Conservation (phyloP, 148 eudicot genomes). For the Rhododendron mucronatum region DNA sequence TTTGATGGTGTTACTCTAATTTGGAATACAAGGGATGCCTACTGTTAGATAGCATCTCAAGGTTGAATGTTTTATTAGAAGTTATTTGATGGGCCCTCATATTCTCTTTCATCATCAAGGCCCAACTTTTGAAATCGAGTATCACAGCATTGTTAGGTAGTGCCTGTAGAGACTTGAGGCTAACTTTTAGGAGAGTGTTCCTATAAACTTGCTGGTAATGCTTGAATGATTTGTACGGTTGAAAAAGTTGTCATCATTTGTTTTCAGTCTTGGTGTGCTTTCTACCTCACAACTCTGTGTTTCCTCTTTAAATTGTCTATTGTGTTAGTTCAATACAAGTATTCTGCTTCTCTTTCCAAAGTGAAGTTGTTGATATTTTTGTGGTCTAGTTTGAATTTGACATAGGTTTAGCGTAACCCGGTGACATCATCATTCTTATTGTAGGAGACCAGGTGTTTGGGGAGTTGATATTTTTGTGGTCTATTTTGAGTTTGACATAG, state of each 20-base stretch:
- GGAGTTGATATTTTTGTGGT: not conserved
- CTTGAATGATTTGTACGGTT: not conserved
- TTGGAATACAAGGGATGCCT: not conserved
- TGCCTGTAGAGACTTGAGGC: not conserved
- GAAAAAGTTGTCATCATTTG: not conserved
- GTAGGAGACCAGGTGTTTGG: not conserved
- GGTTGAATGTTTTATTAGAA: not conserved
- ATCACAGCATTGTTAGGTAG: not conserved
- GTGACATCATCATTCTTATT: not conserved
- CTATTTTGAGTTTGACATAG: not conserved
- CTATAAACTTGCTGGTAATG: not conserved
- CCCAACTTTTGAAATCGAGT: not conserved
- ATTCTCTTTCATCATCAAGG: not conserved
- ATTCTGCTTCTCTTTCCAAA: not conserved
- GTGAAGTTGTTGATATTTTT: not conserved
- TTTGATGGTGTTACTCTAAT: constrained; percentile 8
- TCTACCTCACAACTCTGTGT: not conserved
- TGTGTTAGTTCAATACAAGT: not conserved
- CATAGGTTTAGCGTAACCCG: not conserved
- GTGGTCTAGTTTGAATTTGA: not conserved
- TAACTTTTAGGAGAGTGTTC: not conserved
- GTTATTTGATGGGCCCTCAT: not conserved
- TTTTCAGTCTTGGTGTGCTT: not conserved
- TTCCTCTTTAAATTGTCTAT: not conserved
- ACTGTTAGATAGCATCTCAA: not conserved